These are phyloP conservation scores for Phytophthora lateralis DNA, from an alignment of 352 stramenopile species.

Conservation along the genomic window DNA sequence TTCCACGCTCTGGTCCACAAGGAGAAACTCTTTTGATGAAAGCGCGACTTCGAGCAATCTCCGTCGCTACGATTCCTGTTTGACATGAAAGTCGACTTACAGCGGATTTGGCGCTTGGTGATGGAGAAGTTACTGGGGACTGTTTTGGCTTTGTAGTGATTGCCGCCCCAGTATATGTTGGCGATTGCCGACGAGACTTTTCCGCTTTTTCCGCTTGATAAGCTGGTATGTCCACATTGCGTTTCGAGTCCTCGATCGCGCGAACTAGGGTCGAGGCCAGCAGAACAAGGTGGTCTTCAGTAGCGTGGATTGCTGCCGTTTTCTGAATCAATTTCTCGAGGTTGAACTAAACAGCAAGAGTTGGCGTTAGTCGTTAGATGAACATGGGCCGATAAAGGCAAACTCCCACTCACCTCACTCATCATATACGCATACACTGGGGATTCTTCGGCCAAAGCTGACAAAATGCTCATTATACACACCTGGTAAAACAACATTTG, in stretches of 20 bases:
- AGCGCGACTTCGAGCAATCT: constrained; percentile 1
- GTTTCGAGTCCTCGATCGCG: constrained; percentile 50
- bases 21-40: constrained; percentile 7
- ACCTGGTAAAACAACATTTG: constrained; percentile 27
- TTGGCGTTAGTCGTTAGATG: neutral
- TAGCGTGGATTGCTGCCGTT: constrained; percentile 44
- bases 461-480: constrained; percentile 51
- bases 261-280: constrained; percentile 46
- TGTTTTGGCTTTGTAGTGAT: constrained; percentile 26
- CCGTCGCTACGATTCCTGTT: neutral
- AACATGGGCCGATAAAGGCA: neutral
- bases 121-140: neutral
- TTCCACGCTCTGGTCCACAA: constrained; percentile 9
- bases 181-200: constrained; percentile 37
- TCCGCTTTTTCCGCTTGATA: constrained; percentile 44
- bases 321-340: constrained; percentile 50
- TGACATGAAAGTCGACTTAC: neutral
- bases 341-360: constrained; percentile 15
- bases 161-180: constrained; percentile 38
- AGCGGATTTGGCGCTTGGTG: constrained; percentile 2
- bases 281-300: constrained; percentile 50
- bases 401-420: constrained; percentile 42
- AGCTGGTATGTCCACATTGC: constrained; percentile 36
- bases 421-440: constrained; percentile 65
- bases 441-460: constrained; percentile 48